Conservation (phyloP, 75 land plant species). For the Sequoiadendron giganteum region DNA sequence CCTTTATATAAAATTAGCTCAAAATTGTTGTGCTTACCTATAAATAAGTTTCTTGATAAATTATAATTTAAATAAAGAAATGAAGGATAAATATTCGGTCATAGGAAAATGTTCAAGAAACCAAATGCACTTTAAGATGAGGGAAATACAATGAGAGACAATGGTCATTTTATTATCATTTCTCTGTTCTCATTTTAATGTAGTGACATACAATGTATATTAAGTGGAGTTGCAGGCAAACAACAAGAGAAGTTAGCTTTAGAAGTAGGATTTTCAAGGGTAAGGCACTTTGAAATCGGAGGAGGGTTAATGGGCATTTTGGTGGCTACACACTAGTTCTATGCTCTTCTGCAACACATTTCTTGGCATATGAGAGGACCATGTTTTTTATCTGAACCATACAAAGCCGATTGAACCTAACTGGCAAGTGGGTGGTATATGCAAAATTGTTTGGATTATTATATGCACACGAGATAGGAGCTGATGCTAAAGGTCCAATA, state of each 20-base stretch:
- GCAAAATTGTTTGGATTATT: background rate
- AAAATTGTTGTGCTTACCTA: no score
- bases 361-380: background rate
- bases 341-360: background rate
- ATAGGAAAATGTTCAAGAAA: no score
- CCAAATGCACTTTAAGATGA: no score
- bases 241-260: conserved; percentile 74
- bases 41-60: no score
- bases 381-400: background rate
- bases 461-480: background rate
- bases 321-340: conserved; percentile 50
- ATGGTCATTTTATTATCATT: background rate
- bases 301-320: conserved; percentile 90
- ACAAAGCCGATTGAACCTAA: background rate
- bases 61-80: no score
- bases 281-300: conserved; percentile 69
- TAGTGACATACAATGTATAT: background rate
- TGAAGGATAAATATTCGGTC: no score
- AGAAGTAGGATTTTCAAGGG: conserved; percentile 70
- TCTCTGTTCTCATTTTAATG: background rate
- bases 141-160: no score
- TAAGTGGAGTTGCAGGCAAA: conserved; percentile 40
- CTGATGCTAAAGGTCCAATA: background rate
- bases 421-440: background rate
- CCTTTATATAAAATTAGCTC: no score